phyloP scores from a whole-genome alignment of 169 alveolate genomes.

The Babesia bigemina region DNA sequence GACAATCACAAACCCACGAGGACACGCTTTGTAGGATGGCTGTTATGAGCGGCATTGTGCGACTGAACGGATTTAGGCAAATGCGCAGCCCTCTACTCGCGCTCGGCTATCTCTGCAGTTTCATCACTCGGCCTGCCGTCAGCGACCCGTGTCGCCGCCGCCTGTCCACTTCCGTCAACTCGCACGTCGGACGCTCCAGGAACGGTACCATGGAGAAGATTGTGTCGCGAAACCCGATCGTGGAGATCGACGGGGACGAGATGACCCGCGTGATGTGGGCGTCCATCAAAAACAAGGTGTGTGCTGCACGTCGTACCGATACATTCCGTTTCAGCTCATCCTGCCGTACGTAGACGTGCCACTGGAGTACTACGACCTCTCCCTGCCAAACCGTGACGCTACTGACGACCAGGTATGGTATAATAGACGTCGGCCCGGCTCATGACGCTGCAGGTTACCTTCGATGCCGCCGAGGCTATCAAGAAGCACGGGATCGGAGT shows the following conservation, averaged over 20 bases:
- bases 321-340: slow-evolving; percentile 71
- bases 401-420: slow-evolving; percentile 84
- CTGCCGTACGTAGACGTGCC: slow-evolving; percentile 90
- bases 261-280: slow-evolving; percentile 94
- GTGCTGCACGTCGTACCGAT: not conserved
- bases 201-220: slow-evolving; percentile 54
- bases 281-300: slow-evolving; percentile 85
- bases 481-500: slow-evolving; percentile 89
- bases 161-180: slow-evolving; percentile 8
- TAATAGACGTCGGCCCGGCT: not conserved
- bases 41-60: not conserved
- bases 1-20: no score
- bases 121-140: not conserved
- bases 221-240: slow-evolving; percentile 87
- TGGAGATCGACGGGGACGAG: slow-evolving; percentile 95
- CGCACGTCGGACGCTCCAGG: not conserved
- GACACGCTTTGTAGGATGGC: not conserved
- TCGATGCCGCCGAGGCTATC: slow-evolving; percentile 93
- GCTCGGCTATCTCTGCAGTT: slow-evolving; percentile 37
- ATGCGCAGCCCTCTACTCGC: slow-evolving; percentile 42
- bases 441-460: slow-evolving; percentile 79
- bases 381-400: slow-evolving; percentile 88
- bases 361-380: slow-evolving; percentile 89
- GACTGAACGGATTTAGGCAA: not conserved
- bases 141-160: slow-evolving; percentile 6